Evolutionary conservation across 2,329 filamentous ascomycete genomes (phyloP), one percentile per base, ranked within the genome.

Genomic region (Helotiales sp.): DNA sequence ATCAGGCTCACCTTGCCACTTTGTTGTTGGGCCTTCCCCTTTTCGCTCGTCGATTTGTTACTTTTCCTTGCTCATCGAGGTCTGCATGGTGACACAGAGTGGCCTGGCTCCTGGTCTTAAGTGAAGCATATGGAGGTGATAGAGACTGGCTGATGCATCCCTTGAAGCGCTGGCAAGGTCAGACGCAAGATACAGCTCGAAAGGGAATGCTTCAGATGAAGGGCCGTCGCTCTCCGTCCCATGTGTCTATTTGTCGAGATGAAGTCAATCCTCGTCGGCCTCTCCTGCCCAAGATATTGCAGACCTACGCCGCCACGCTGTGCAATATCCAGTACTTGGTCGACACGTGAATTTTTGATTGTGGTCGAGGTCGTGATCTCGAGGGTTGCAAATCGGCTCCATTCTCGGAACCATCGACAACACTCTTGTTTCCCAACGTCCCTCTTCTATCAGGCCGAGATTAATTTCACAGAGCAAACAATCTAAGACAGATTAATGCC

Each of bases 401-500:
- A 61, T 50, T 58, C 31, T 46, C 52, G 57, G n/a, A 24, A n/a
- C 40, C 42, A 31, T n/a, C 33, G 25, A 36, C 22, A 22, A n/a
- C 22, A 34, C 7, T 47, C 50, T 27, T 56, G 53, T 51, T 54
- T 42, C 49, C 52, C 55, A 54, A 2, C 31, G 38, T 53, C 47
- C 40, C 55, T 34, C 53, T 58, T 54, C 34, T 34, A 47, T 33
- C 34, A 31, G 56, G 22, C 53, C 31, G 54, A 57, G 57, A 57
- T 53, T 59, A 44, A 44, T 44, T 44, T n/a, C 10, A n/a, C 40
- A 25, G 40, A 24, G 52, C 40, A 55, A 55, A 54, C 57, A 59
- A 59, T 59, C 51, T 62, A 62, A 31, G 40, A 58, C 52, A 58
- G 36, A 61, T 61, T 55, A 54, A 47, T 55, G 52, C 60, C 59